Conservation (phyloP, 1,139 yeast genomes). For the Taphrina sp. region DNA sequence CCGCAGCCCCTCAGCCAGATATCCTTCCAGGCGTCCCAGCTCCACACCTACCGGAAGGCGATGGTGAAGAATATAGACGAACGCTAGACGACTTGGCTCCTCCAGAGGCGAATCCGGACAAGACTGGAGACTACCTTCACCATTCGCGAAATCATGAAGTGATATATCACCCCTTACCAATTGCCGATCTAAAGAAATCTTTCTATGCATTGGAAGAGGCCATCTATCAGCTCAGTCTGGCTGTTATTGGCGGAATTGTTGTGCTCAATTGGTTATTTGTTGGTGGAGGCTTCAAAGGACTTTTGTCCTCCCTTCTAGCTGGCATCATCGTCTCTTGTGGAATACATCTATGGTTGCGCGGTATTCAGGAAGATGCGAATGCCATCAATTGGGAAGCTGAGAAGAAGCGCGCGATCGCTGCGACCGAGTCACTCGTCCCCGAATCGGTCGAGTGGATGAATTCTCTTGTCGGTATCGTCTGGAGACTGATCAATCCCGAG, state of each 20-base stretch:
- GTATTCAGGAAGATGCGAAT: constrained; percentile 28
- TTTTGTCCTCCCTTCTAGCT: constrained; percentile 18
- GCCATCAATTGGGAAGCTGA: constrained; percentile 33
- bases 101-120: constrained; percentile 32
- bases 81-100: constrained; percentile 34
- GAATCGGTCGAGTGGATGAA: constrained; percentile 35
- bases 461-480: constrained; percentile 23
- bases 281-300: constrained; percentile 28
- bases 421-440: constrained; percentile 32
- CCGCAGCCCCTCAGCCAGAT: constrained; percentile 20
- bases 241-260: constrained; percentile 11
- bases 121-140: constrained; percentile 29
- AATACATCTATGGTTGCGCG: constrained; percentile 30
- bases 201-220: constrained; percentile 29
- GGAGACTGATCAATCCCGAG: constrained; percentile 34
- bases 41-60: constrained; percentile 29
- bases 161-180: constrained; percentile 31
- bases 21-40: constrained; percentile 25
- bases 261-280: constrained; percentile 26
- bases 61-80: constrained; percentile 25
- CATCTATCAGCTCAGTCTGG: constrained; percentile 19
- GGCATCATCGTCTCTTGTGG: constrained; percentile 31
- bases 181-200: constrained; percentile 24
- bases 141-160: constrained; percentile 30
- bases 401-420: constrained; percentile 31